Conservation (phyloP, 768 basidiomycete species). For the Pilatotrama ljubarskyi region DNA sequence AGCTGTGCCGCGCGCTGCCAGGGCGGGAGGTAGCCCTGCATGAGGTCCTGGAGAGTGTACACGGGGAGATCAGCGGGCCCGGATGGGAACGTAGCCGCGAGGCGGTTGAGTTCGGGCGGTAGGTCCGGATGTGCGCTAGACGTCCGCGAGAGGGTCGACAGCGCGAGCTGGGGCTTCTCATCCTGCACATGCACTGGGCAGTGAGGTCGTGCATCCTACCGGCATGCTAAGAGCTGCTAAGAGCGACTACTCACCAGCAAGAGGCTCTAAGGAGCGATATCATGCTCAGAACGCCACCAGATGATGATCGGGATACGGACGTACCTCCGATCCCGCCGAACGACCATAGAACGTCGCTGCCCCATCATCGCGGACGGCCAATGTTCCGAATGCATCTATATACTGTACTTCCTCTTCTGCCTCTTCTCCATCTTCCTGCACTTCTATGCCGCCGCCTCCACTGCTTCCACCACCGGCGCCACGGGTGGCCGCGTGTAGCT, state of each 20-base stretch:
- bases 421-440: constrained; percentile 21
- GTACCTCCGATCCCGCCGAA: constrained; percentile 72
- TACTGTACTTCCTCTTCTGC: constrained; percentile 32
- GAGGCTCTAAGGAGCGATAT: constrained; percentile 21
- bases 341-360: constrained; percentile 72
- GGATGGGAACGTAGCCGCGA: constrained; percentile 52
- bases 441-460: constrained; percentile 18
- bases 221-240: not conserved
- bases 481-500: constrained; percentile 39
- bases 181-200: constrained; percentile 9
- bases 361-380: constrained; percentile 68
- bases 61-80: constrained; percentile 37
- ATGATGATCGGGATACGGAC: constrained; percentile 26
- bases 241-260: constrained; percentile 26
- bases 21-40: constrained; percentile 54
- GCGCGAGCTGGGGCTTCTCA: constrained; percentile 9
- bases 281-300: not conserved
- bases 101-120: constrained; percentile 18
- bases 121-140: constrained; percentile 7
- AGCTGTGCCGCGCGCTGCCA: constrained; percentile 60
- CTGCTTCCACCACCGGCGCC: not conserved
- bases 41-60: constrained; percentile 47
- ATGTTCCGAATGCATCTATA: constrained; percentile 50
- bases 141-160: constrained; percentile 2
- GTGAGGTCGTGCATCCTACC: not conserved